Evolutionary conservation across 495 filamentous ascomycete genomes (phyloP).

Genomic region (Aspergillus indologenus): DNA sequence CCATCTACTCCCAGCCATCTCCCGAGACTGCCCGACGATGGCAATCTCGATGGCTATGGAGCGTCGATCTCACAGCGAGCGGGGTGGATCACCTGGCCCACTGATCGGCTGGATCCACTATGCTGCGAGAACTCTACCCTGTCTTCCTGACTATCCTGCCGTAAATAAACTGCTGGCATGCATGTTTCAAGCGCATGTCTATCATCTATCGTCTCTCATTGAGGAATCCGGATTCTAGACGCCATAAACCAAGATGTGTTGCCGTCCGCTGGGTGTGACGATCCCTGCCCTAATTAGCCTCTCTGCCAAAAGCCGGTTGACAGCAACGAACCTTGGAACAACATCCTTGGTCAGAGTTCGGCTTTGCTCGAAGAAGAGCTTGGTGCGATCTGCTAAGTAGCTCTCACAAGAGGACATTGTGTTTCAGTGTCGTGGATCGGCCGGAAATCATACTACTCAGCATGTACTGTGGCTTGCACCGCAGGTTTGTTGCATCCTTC

Average conservation of each 20-base stretch:
- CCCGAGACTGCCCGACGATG: too few relatives aligned
- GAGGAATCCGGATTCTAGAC: neutral
- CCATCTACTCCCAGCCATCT: too few relatives aligned
- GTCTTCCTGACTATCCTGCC: too few relatives aligned
- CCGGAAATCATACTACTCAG: too few relatives aligned
- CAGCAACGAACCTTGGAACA: neutral
- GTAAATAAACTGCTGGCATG: neutral
- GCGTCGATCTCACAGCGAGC: neutral
- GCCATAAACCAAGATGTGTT: too few relatives aligned
- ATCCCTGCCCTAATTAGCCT: neutral
- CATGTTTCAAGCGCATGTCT: neutral
- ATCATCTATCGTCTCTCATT: neutral
- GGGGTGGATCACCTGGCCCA: too few relatives aligned
- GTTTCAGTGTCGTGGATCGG: too few relatives aligned
- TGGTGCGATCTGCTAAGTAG: too few relatives aligned
- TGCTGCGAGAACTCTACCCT: neutral
- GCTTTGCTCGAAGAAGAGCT: neutral
- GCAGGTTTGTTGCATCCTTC: too few relatives aligned
- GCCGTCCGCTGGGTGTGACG: neutral
- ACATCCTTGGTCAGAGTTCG: neutral
- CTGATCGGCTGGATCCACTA: neutral
- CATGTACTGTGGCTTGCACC: too few relatives aligned
- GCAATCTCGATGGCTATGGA: neutral
- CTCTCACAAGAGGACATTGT: too few relatives aligned
- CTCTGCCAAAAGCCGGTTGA: neutral